Percentiles rank a stretch among this genome's conserved stretches.
phyloP scores from a whole-genome alignment of 192 early-diverging fungal species.

The Coemansia sp. region DNA sequence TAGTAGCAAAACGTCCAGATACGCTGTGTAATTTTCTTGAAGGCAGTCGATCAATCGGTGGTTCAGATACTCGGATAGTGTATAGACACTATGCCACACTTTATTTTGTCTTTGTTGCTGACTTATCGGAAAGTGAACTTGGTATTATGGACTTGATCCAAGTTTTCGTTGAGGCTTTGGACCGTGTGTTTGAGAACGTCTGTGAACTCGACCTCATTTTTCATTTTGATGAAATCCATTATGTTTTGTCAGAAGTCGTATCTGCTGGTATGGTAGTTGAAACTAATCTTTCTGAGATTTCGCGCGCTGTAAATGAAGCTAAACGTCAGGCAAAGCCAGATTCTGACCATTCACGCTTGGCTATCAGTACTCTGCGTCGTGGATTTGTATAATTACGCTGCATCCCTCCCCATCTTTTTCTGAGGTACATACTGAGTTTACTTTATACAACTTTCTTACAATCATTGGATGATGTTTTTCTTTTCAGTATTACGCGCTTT shows the following conservation, averaged over 20 bases:
- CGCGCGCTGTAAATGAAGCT: constrained; percentile 65
- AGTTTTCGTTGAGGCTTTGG: constrained; percentile 95
- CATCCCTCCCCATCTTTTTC: no score
- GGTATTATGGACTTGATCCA: constrained; percentile 97
- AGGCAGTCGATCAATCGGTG: constrained; percentile 75
- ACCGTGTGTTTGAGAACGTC: constrained; percentile 91
- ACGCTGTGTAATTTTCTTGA: constrained; percentile 91
- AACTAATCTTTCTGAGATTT: constrained; percentile 61
- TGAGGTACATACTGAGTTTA: background rate
- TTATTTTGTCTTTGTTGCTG: constrained; percentile 98
- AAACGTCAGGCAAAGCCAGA: constrained; percentile 57
- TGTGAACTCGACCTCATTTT: constrained; percentile 98
- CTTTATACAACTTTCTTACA: no score
- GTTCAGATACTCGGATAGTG: constrained; percentile 85
- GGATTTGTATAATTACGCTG: constrained; percentile 22
- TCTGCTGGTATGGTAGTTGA: constrained; percentile 82
- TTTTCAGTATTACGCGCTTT: no score
- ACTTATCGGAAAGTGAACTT: constrained; percentile 93
- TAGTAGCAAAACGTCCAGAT: constrained; percentile 84
- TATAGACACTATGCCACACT: constrained; percentile 96
- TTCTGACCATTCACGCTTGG: constrained; percentile 17
- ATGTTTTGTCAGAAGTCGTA: constrained; percentile 83
- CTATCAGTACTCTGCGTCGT: constrained; percentile 23
- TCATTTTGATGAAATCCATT: constrained; percentile 85
- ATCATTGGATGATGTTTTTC: no score